These are phyloP conservation scores for Russula emetica DNA, from an alignment of 768 basidiomycete species.

Conservation along the genomic window DNA sequence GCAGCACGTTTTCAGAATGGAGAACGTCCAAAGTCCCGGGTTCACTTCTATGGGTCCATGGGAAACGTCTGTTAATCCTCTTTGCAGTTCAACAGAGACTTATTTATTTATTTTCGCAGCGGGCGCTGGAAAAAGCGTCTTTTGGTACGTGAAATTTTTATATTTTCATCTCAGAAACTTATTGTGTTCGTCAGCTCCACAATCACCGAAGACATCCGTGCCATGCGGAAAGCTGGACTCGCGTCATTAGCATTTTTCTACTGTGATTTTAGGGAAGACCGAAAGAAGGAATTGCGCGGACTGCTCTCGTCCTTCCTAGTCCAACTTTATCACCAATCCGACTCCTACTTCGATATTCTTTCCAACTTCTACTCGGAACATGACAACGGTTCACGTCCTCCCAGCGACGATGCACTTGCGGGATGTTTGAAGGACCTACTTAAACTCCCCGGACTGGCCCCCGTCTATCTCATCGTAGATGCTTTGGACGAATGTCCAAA, in stretches of 20 bases:
- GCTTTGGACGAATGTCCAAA: too few species aligned
- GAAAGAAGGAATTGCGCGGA: not conserved
- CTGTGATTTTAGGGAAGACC: not conserved
- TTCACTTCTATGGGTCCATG: too few species aligned
- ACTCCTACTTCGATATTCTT: not conserved
- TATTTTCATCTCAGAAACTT: not conserved
- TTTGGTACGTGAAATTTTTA: not conserved
- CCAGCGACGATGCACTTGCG: not conserved
- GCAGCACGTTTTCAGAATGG: too few species aligned
- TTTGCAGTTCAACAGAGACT: too few species aligned
- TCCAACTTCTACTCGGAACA: not conserved
- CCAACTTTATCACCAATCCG: not conserved
- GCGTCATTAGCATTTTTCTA: not conserved
- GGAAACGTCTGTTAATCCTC: too few species aligned
- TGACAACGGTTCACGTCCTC: not conserved
- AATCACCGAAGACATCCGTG: not conserved
- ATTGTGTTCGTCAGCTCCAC: not conserved
- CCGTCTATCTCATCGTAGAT: too few species aligned
- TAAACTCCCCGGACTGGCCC: too few species aligned
- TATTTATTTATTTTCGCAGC: too few species aligned
- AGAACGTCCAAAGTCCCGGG: too few species aligned
- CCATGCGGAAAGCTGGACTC: not conserved
- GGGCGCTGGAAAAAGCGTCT: not conserved
- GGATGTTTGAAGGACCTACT: too few species aligned
- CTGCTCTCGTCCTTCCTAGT: not conserved